A percentile compares a stretch with the other conserved stretches of the same genome.
phyloP scores from a whole-genome alignment of 2,329 filamentous ascomycete species.

The Periconia sp. region DNA sequence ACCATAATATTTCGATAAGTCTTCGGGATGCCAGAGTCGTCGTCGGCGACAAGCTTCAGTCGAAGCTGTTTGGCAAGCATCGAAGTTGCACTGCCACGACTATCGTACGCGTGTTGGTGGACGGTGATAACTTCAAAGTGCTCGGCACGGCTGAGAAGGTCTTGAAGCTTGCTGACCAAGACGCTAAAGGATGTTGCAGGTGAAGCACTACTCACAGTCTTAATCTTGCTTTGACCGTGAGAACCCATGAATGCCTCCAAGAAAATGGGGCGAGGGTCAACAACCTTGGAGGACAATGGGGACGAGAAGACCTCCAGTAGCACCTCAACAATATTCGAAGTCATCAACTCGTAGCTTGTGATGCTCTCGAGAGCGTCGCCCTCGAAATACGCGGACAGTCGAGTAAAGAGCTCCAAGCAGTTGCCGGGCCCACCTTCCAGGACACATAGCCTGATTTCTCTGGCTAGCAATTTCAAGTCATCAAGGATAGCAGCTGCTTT shows the following conservation, averaged over 20 bases:
- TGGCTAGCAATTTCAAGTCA: conserved; percentile 73
- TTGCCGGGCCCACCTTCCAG: conserved; percentile 50
- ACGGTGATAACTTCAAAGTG: conserved; percentile 98
- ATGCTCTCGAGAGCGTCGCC: conserved; percentile 89
- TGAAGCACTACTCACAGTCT: conserved; percentile 69
- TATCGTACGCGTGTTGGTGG: conserved; percentile 89
- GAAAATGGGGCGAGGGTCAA: conserved; percentile 79
- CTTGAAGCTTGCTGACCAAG: conserved; percentile 91
- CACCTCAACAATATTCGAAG: conserved; percentile 85
- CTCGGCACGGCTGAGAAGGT: conserved; percentile 93
- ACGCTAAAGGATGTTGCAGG: conserved; percentile 86
- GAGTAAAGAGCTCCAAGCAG: conserved; percentile 73
- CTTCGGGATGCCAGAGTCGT: conserved; percentile 86
- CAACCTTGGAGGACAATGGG: conserved; percentile 60
- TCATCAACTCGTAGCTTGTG: conserved; percentile 91
- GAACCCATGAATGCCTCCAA: conserved; percentile 90
- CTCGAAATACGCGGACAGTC: conserved; percentile 83
- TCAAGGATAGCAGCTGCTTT: conserved; percentile 79
- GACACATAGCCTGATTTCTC: conserved; percentile 75
- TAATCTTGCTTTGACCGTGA: conserved; percentile 65
- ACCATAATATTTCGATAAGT: conserved; percentile 96
- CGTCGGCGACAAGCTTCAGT: conserved; percentile 85
- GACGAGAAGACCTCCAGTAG: conserved; percentile 83
- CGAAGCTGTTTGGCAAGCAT: conserved; percentile 97
- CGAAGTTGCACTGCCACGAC: conserved; percentile 86